Percentiles rank a stretch among this genome's conserved stretches.
Conservation (phyloP, 2,329 filamentous ascomycete genomes). For the Colletotrichum eleusines region DNA sequence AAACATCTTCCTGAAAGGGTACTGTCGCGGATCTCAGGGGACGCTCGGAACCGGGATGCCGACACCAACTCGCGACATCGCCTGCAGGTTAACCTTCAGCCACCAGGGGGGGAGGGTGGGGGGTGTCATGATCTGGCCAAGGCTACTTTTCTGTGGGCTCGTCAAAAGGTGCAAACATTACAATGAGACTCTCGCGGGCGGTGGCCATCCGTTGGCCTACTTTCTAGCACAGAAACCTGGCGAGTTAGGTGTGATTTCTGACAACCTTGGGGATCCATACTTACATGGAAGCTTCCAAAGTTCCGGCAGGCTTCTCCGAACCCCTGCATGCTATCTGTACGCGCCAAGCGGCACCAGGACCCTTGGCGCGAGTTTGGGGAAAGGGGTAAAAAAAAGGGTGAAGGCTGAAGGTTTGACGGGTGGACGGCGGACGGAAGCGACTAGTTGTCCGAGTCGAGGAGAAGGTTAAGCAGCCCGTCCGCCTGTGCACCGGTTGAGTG, state of each 20-base stretch:
- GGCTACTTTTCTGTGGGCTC: conserved; percentile 10
- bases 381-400: too few relatives aligned
- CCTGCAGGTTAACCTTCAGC: conserved; percentile 27
- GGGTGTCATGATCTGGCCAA: conserved; percentile 30
- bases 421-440: conserved; percentile 3
- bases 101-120: conserved; percentile 12
- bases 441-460: neutral
- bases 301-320: conserved; percentile 15
- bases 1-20: conserved; percentile 28
- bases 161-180: conserved; percentile 4
- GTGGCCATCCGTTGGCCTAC: conserved; percentile 26
- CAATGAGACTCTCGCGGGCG: too few relatives aligned
- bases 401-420: too few relatives aligned
- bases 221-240: conserved; percentile 32
- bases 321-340: neutral
- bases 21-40: conserved; percentile 41
- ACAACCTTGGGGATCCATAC: conserved; percentile 33
- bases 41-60: conserved; percentile 36
- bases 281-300: conserved; percentile 8
- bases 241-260: conserved; percentile 36
- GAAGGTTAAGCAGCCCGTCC: neutral
- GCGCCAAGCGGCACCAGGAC: conserved; percentile 2
- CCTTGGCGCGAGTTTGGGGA: too few relatives aligned
- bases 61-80: conserved; percentile 31
- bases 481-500: neutral